Evolutionary conservation across 2,329 filamentous ascomycete genomes (phyloP).

Genomic region (Meredithiella fracta): DNA sequence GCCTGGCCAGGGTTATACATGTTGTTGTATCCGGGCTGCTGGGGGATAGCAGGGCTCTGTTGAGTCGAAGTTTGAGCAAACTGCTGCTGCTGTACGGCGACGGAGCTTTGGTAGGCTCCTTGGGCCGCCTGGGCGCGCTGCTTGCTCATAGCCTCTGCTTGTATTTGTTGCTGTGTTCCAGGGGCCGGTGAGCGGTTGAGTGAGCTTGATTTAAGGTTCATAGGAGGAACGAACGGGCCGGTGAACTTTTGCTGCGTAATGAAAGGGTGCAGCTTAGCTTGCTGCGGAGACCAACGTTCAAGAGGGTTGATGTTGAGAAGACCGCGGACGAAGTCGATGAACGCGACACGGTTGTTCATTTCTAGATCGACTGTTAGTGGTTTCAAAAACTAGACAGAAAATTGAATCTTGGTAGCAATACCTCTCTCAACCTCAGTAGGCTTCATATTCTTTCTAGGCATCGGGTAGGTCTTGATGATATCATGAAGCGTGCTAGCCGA

Average conservation of each 20-base stretch:
- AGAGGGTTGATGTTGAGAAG: conserved; percentile 87
- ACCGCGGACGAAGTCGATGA: conserved; percentile 94
- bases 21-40: conserved; percentile 20
- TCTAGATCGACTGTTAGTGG: conserved; percentile 36
- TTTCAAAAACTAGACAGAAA: neutral
- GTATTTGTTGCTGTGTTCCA: conserved; percentile 87
- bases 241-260: conserved; percentile 98
- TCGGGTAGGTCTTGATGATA: conserved; percentile 93
- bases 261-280: conserved; percentile 93
- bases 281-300: conserved; percentile 93
- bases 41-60: conserved; percentile 18
- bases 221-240: conserved; percentile 86
- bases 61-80: conserved; percentile 6
- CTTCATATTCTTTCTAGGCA: conserved; percentile 99
- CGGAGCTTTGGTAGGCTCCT: conserved; percentile 48
- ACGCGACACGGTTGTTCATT: conserved; percentile 94
- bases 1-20: conserved; percentile 50
- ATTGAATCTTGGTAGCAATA: conserved; percentile 25
- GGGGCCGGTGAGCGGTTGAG: conserved; percentile 77
- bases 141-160: conserved; percentile 85
- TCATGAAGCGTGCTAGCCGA: conserved; percentile 84
- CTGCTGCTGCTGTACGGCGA: conserved; percentile 24
- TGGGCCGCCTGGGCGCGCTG: conserved; percentile 63
- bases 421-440: conserved; percentile 89
- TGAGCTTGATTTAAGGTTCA: conserved; percentile 83